These are phyloP conservation scores for Cutaneotrichosporon cavernicola DNA, from an alignment of 1,284 basidiomycete species.

Conservation along the genomic window DNA sequence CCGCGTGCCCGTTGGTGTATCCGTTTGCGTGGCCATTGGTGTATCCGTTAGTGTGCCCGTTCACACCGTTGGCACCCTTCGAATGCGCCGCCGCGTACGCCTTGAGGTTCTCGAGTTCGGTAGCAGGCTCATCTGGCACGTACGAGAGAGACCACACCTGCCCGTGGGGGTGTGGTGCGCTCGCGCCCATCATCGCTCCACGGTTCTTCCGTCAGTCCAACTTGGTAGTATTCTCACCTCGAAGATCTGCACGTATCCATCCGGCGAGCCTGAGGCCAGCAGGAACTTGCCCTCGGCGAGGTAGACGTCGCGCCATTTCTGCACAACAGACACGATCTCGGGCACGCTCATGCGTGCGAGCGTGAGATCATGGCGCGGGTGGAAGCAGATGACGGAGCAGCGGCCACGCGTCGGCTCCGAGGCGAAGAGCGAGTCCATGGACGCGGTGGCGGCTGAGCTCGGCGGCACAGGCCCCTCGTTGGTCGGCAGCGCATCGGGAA, in stretches of 20 bases:
- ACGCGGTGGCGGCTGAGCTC: conserved; percentile 55
- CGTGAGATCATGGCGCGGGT: conserved; percentile 87
- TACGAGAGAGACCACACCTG: conserved; percentile 83
- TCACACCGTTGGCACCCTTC: neutral
- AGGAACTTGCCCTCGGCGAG: conserved; percentile 58
- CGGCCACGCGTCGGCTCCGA: conserved; percentile 72
- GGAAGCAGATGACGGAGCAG: conserved; percentile 88
- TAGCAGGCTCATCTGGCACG: conserved; percentile 69
- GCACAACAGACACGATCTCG: conserved; percentile 70
- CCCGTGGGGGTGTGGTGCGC: conserved; percentile 92
- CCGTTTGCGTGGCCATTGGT: neutral
- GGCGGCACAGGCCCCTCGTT: conserved; percentile 42
- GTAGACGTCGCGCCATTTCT: conserved; percentile 73
- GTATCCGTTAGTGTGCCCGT: neutral
- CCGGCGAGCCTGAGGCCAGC: conserved; percentile 32
- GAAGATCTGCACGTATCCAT: conserved; percentile 81
- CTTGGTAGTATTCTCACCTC: conserved; percentile 59
- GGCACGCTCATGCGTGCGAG: conserved; percentile 66
- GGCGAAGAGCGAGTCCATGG: conserved; percentile 64
- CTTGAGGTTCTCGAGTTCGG: conserved; percentile 63
- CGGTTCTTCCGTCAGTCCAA: conserved; percentile 66
- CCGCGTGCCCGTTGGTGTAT: conserved; percentile 25
- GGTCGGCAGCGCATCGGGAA: conserved; percentile 54
- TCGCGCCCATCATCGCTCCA: conserved; percentile 92
- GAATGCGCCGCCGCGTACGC: conserved; percentile 55